Base-by-base conservation (phyloP, 164 flowering plant genomes). In the Malania oleifera region DNA sequence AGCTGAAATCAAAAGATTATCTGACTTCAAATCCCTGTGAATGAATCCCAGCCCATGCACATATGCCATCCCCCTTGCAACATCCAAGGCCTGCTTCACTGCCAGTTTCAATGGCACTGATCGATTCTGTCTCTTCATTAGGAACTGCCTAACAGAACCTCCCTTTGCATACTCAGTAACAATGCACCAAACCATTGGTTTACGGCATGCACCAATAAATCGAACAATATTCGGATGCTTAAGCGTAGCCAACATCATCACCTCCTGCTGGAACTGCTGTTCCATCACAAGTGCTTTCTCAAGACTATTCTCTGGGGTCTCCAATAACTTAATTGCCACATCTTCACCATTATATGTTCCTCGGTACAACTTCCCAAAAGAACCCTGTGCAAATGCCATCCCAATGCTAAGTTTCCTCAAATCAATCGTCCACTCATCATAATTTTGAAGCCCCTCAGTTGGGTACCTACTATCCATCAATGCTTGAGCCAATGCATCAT, bases 101-200 rank as follows among this genome's bases (percentile, higher is more conserved):
- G 86, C 84, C 59, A 81, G 50, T 62, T 72, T 85, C 63, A 85
- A 59, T 0, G 87, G 86, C 22, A 82, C 82, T 14, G 87, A 67
- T 40, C 81, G 68, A 44, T 66, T 80, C 47, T 79, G 84, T 39
- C 91, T 69, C 65, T 59, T 82, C 56, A 51, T 73, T 55, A 85
- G 57, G 60, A 80, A 85, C 53, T 82, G 84, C 60, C 87, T 58
- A 51, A 85, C 87, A 35, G 91, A 82, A 43, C 91, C 87, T 7
- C 91, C 91, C 64, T 77, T 85, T 25, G 87, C 91, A 76, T 82
- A 85, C 53, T 85, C 91, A 0, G 87, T 82, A 19, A 85, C 87
- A 46, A 85, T 85, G 73, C 91, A 85, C 91, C 91, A 85, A 18
- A 82, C 82, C 81, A 80, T 69, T 1, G 87, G 84, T 49, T 82